Conservation (phyloP, 1,284 basidiomycete genomes). For the Trichosporon sp. region DNA sequence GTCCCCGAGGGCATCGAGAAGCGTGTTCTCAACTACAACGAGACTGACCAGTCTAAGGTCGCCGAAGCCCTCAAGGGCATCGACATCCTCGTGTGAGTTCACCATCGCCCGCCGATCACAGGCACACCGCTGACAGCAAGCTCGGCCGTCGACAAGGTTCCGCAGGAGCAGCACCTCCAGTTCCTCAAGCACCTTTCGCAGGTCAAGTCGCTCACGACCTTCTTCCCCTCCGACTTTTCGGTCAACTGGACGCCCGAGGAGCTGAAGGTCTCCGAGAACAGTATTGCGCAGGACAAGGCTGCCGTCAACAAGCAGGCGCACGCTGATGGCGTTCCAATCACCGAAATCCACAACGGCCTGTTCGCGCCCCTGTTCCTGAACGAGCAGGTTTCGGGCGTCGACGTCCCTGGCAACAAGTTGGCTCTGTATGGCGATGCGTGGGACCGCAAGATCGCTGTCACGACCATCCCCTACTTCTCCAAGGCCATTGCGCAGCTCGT, state of each 20-base stretch:
- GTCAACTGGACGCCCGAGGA: conserved; percentile 6
- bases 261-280: conserved; percentile 1
- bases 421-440: conserved; percentile 9
- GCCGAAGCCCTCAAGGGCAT: background rate
- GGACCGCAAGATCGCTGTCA: background rate
- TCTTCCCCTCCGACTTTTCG: conserved; percentile 17
- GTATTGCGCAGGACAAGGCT: conserved; percentile 3
- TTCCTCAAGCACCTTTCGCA: conserved; percentile 5
- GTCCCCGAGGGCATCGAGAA: conserved; percentile 11
- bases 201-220: conserved; percentile 5
- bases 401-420: conserved; percentile 11
- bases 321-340: conserved; percentile 6
- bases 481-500: conserved; percentile 7
- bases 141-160: conserved; percentile 8
- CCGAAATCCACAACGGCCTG: conserved; percentile 11
- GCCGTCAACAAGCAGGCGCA: background rate
- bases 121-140: background rate
- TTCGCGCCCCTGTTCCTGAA: conserved; percentile 10
- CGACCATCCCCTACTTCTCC: conserved; percentile 8
- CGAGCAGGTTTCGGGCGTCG: conserved; percentile 6
- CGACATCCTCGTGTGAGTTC: conserved; percentile 6
- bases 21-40: conserved; percentile 10
- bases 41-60: background rate
- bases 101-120: no score
- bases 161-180: background rate